Evolutionary conservation across 2,329 filamentous ascomycete genomes (phyloP), one percentile per base, ranked within the genome.

Genomic region (Pseudogymnoascus sp.): DNA sequence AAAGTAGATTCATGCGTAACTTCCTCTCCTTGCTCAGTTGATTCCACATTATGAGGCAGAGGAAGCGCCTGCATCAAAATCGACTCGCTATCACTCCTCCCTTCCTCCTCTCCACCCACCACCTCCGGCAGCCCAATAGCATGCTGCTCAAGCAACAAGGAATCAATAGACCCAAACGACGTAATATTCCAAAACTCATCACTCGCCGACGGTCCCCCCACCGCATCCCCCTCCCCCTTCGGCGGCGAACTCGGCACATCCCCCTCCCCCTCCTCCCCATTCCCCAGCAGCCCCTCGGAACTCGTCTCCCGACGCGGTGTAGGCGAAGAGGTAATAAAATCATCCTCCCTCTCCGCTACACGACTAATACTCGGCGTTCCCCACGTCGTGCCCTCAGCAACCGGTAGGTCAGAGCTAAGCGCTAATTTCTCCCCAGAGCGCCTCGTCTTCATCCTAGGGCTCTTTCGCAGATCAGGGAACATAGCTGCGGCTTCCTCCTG

Each of bases 401-500:
- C 25, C 8, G 40, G 47, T 35, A 63, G 10, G 56, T 33, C 66
- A 69, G 64, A 70, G 69, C 60, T 67, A 10, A 62, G 73, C 66
- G 68, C 72, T 61, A 68, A 63, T 38, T 65, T 62, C 62, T 65
- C 37, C 31, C 63, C 40, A 47, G 56, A 44, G 35, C 67, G 21
- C 59, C 64, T 66, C 47, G 31, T 31, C 28, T 62, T 67, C 1
- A 61, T 56, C 38, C 68, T 66, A 33, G 80, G 77, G 66, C 81
- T 87, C 1, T 86, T 87, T 31, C 80, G 79, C 25, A 92, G 79
- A 18, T 87, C 84, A 0, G 88, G 80, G 68, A 92, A 93, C 66
- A 93, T 78, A 0, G 80, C 80, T 4, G 84, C 82, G 23, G 82
- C 83, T 66, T 88, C 85, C 7, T 75, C 75, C 53, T 81, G 81